Evolutionary conservation across 352 stramenopile species (phyloP).

Genomic region (Elongisporangium anandrum): DNA sequence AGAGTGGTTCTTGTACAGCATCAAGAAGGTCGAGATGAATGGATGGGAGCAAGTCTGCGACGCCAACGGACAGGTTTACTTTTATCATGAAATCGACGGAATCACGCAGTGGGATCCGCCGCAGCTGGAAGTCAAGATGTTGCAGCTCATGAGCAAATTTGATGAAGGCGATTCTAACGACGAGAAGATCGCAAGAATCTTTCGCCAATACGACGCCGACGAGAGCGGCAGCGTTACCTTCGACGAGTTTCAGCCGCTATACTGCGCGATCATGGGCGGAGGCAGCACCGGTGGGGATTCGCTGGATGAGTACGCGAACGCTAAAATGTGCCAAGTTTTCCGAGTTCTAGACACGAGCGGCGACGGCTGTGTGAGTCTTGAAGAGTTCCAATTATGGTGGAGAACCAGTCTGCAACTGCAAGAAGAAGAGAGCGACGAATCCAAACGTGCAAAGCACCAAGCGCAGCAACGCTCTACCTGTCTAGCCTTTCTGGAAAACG

Average conservation of each 20-base stretch:
- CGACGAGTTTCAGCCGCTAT: slow-evolving; percentile 53
- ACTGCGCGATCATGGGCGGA: slow-evolving; percentile 41
- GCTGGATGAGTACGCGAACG: slow-evolving; percentile 12
- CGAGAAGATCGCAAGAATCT: slow-evolving; percentile 60
- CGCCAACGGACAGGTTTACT: slow-evolving; percentile 39
- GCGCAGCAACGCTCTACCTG: slow-evolving; percentile 19
- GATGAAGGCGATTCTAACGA: slow-evolving; percentile 13
- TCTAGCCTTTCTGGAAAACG: slow-evolving; percentile 39
- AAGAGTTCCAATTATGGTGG: slow-evolving; percentile 80
- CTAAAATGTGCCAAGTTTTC: slow-evolving; percentile 50
- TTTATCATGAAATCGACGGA: slow-evolving; percentile 53
- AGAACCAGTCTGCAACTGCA: slow-evolving; percentile 60
- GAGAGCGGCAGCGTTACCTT: slow-evolving; percentile 57
- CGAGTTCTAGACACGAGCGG: slow-evolving; percentile 56
- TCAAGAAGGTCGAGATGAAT: slow-evolving; percentile 37
- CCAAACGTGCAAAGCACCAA: slow-evolving; percentile 15
- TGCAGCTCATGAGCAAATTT: slow-evolving; percentile 44
- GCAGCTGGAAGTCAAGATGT: slow-evolving; percentile 44
- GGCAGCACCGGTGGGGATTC: slow-evolving; percentile 5
- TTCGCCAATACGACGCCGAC: slow-evolving; percentile 65
- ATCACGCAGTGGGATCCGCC: slow-evolving; percentile 68
- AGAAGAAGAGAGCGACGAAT: slow-evolving; percentile 34
- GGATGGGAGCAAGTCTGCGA: slow-evolving; percentile 61
- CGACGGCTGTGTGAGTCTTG: slow-evolving; percentile 54
- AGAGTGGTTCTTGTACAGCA: slow-evolving; percentile 33